Conservation (phyloP, 179 eudicot species). For the Pouteria campechiana region DNA sequence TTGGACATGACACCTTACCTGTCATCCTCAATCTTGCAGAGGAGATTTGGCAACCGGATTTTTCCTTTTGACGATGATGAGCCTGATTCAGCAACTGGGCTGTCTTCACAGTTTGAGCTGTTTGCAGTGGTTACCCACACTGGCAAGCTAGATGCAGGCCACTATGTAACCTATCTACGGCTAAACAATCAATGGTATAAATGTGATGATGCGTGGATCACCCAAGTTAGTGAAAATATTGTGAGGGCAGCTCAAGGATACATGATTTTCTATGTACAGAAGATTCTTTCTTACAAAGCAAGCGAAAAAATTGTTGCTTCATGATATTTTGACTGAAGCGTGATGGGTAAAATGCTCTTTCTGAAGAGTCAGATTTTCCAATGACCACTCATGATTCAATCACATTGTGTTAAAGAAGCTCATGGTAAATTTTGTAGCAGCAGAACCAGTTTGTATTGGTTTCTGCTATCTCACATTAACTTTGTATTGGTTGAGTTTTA, state of each 20-base stretch:
- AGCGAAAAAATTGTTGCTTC: constrained; percentile 24
- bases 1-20: constrained; percentile 68
- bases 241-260: constrained; percentile 72
- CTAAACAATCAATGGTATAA: constrained; percentile 70
- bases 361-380: no score
- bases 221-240: constrained; percentile 46
- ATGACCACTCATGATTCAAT: no score
- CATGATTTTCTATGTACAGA: constrained; percentile 69
- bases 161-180: constrained; percentile 60
- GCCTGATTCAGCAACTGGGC: constrained; percentile 21
- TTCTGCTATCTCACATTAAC: no score
- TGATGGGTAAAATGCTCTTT: not conserved
- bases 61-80: constrained; percentile 46
- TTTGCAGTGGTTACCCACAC: constrained; percentile 73
- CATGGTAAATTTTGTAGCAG: no score
- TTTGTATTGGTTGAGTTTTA: no score
- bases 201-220: constrained; percentile 82
- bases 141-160: constrained; percentile 64
- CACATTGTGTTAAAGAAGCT: no score
- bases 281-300: constrained; percentile 48
- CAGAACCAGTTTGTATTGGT: no score
- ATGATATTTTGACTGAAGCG: not conserved
- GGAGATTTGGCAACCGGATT: constrained; percentile 56
- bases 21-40: constrained; percentile 56
- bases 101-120: constrained; percentile 57